A percentile compares a stretch with the other conserved stretches of the same genome.
Evolutionary conservation across 1,284 basidiomycete species (phyloP).

Genomic region (Boletus sp.): DNA sequence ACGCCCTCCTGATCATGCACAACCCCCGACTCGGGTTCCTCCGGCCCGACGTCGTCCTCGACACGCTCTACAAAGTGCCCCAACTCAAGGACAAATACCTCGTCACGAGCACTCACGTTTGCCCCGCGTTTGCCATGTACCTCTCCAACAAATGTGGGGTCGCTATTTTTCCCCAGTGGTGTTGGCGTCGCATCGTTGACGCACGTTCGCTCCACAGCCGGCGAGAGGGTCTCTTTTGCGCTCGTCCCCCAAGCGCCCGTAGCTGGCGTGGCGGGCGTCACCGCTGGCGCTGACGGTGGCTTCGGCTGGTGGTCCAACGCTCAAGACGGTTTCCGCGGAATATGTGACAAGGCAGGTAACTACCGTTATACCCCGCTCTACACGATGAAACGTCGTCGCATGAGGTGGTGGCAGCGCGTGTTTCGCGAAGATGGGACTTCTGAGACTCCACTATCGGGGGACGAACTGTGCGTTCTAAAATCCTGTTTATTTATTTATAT

Average conservation of each 20-base stretch:
- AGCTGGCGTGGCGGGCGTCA: constrained; percentile 1
- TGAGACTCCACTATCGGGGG: not conserved
- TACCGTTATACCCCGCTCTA: constrained; percentile 29
- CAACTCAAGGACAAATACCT: constrained; percentile 24
- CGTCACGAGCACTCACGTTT: constrained; percentile 24
- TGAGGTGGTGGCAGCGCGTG: not conserved
- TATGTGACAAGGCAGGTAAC: constrained; percentile 4
- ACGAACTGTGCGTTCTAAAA: constrained; percentile 6
- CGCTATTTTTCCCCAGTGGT: not conserved
- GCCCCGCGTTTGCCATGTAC: constrained; percentile 31
- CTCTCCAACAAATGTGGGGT: constrained; percentile 27
- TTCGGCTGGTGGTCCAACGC: constrained; percentile 22
- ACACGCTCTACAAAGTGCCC: constrained; percentile 18
- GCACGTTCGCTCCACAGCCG: constrained; percentile 7
- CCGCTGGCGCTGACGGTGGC: constrained; percentile 1
- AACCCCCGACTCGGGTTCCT: constrained; percentile 21
- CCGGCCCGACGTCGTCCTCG: constrained; percentile 16
- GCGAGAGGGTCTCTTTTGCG: constrained; percentile 26
- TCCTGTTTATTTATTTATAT: no score
- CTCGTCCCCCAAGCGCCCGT: constrained; percentile 14
- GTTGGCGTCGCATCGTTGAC: not conserved
- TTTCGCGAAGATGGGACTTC: constrained; percentile 10
- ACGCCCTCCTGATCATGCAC: constrained; percentile 28
- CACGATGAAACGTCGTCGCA: constrained; percentile 15
- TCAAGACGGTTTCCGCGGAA: constrained; percentile 20